phyloP scores from a whole-genome alignment of 2,329 filamentous ascomycete genomes.

The Sporothrix dimorphospora region DNA sequence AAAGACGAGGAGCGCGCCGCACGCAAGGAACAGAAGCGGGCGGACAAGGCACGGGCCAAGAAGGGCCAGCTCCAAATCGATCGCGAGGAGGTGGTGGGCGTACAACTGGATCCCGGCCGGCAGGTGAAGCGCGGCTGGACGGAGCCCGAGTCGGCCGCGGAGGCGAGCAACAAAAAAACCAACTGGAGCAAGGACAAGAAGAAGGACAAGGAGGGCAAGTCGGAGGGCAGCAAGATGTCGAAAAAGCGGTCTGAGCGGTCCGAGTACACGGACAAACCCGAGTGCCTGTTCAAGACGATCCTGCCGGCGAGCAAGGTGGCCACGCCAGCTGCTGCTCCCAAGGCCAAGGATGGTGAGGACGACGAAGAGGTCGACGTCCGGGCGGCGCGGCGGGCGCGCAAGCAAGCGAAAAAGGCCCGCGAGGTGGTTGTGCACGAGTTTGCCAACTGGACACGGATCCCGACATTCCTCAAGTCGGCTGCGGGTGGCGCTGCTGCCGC shows the following conservation, averaged over 20 bases:
- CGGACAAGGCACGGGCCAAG: conserved; percentile 36
- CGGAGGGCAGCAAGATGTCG: conserved; percentile 41
- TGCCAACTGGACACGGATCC: conserved; percentile 78
- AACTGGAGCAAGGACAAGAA: conserved; percentile 42
- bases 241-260: conserved; percentile 63
- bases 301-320: conserved; percentile 56
- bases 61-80: conserved; percentile 36
- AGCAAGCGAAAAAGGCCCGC: conserved; percentile 46
- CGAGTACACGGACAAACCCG: conserved; percentile 78
- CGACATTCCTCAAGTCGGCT: conserved; percentile 73
- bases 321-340: conserved; percentile 37
- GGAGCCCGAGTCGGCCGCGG: conserved; percentile 51
- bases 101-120: conserved; percentile 71
- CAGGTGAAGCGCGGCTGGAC: conserved; percentile 92
- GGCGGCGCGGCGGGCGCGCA: conserved; percentile 58
- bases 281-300: conserved; percentile 83
- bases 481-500: conserved; percentile 46
- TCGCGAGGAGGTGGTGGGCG: conserved; percentile 58
- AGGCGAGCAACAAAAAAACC: conserved; percentile 44
- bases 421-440: conserved; percentile 86
- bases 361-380: conserved; percentile 32
- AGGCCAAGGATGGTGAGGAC: conserved; percentile 41
- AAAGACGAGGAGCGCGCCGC: conserved; percentile 25
- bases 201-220: conserved; percentile 52
- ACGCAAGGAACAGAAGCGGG: conserved; percentile 34